Evolutionary conservation across 2,329 filamentous ascomycete species (phyloP), one percentile per base, ranked within the genome.

Genomic region (Xylaria sp.): DNA sequence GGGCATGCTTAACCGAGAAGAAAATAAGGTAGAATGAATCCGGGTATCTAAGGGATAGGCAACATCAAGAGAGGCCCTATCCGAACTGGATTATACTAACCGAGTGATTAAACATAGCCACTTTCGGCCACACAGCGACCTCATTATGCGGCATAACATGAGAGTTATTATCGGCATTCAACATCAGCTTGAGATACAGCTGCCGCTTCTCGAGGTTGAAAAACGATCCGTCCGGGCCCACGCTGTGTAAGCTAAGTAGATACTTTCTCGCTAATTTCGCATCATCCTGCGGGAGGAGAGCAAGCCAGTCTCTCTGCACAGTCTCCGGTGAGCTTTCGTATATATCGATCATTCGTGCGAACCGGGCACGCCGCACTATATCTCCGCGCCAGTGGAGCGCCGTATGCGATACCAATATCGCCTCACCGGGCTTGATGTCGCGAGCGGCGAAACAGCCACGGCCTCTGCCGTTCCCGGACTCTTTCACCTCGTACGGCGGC

Each of bases 61-160:
- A 37, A 28, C 35, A 21, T 2, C 15, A 38, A 25, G 12, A 31
- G 43, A 42, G 2, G 19, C 19, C 8, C 3, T 17, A 12, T 43
- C 40, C 17, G 19, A 43, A 21, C 9, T 9, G 12, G 28, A 14
- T 17, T 7, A 17, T 38, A 61, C 62, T 49, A 17, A 64, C 62
- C 33, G 62, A 64, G 37, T 64, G 62, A 19, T 61, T 64, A 15
- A 64, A 64, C 35, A 49, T 61, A 15, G 58, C 19, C 5, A 58
- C 57, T 17, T 40, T 14, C n/a, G 12, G 7, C 38, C 23, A 72
- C 14, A 65, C 7, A 21, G 31, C 55, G 28, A 8, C 7, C 31
- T 25, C 21, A 1, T 31, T 9, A 7, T 2, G 4, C 2, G 4
- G 17, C 0, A 14, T 23, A 15, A 31, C 40, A 9, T 11, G 42